Percentiles rank a stretch among this genome's conserved stretches.
Conservation (phyloP, 2,329 filamentous ascomycete genomes). For the Claviceps digitariae region DNA sequence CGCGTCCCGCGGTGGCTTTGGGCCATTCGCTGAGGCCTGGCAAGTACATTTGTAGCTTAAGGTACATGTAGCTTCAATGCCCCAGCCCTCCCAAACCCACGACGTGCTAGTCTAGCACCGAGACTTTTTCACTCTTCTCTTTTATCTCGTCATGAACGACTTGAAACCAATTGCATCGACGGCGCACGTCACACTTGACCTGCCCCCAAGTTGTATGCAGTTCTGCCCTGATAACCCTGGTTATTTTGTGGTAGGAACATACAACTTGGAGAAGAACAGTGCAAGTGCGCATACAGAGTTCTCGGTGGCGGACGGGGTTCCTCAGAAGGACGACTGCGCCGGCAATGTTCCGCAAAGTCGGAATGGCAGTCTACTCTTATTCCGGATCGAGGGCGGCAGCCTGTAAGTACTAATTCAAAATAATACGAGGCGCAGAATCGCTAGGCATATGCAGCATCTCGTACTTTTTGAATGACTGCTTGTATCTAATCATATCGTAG, state of each 20-base stretch:
- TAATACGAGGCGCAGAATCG: background rate
- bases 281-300: conserved; percentile 10
- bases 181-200: conserved; percentile 40
- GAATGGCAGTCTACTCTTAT: conserved; percentile 61
- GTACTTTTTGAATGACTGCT: background rate
- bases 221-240: conserved; percentile 50
- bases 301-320: conserved; percentile 9
- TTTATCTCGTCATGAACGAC: conserved; percentile 10
- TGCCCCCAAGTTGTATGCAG: conserved; percentile 67
- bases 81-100: background rate
- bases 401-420: conserved; percentile 36
- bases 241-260: conserved; percentile 72
- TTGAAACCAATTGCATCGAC: conserved; percentile 24
- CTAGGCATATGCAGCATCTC: background rate
- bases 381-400: conserved; percentile 35
- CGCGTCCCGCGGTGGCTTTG: background rate
- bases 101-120: background rate
- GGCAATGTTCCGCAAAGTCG: conserved; percentile 42
- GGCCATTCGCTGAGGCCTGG: no score
- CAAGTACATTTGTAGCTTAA: no score
- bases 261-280: conserved; percentile 50
- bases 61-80: no score
- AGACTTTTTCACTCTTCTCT: background rate
- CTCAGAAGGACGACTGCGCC: conserved; percentile 4
- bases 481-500: conserved; percentile 2